Evolutionary conservation across 1,284 basidiomycete species (phyloP).

Genomic region (Rhodotorula sp.): DNA sequence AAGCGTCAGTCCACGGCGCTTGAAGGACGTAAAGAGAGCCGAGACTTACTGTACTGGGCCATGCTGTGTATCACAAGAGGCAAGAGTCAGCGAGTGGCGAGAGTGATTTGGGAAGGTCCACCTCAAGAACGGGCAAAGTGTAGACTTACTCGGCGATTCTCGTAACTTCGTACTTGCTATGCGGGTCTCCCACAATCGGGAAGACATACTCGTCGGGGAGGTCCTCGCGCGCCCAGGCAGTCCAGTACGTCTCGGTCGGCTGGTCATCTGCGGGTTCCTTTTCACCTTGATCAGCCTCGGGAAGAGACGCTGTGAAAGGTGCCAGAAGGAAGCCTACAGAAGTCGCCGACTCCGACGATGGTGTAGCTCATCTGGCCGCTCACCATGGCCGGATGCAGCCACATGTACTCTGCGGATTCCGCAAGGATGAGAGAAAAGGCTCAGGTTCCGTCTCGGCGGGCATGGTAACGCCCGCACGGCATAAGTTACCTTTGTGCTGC

Average conservation of each 20-base stretch:
- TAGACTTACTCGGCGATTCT: background rate
- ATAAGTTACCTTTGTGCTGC: too few relatives aligned
- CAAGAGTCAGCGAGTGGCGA: too few relatives aligned
- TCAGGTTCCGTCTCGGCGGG: too few relatives aligned
- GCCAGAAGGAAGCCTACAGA: background rate
- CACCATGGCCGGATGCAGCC: constrained; percentile 3
- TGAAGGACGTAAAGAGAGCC: too few relatives aligned
- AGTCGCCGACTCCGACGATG: background rate
- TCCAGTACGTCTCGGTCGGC: constrained; percentile 4
- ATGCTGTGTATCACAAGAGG: background rate
- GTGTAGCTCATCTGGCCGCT: constrained; percentile 3
- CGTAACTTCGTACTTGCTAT: background rate
- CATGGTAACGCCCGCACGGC: too few relatives aligned
- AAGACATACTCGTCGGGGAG: constrained; percentile 1
- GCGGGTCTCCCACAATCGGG: constrained; percentile 2
- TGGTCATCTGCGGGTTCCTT: background rate
- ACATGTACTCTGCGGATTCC: background rate
- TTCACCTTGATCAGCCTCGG: background rate
- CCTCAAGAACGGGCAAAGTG: too few relatives aligned
- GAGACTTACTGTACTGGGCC: background rate
- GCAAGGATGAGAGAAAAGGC: background rate
- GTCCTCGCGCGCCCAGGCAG: background rate
- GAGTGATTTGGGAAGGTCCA: too few relatives aligned
- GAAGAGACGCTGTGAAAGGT: background rate
- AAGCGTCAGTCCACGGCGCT: too few relatives aligned